Evolutionary conservation across 2,329 filamentous ascomycete genomes (phyloP), one percentile per base, ranked within the genome.

Genomic region (Diplodia seriata): DNA sequence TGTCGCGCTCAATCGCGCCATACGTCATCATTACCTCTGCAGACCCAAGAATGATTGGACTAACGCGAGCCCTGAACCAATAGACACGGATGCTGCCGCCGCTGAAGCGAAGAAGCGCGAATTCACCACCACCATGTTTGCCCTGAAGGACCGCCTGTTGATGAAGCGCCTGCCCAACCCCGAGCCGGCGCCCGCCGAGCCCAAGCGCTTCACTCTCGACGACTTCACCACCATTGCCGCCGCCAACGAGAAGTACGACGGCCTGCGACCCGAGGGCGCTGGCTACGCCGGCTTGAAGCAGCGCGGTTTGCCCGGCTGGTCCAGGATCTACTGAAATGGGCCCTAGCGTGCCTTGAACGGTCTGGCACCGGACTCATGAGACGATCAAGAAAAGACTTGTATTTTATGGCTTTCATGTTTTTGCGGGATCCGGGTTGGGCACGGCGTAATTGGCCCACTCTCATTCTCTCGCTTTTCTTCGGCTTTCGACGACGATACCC

Each of bases 191-290:
- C 33, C 33, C 1, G 43, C 59, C 20, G 59, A 63, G 12, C 59
- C 59, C 9, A 63, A 51, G 31, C 59, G 59, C n/a, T 63, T 63
- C 31, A 51, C 59, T 14, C 59, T 63, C 9, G 59, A 63, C 12
- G 59, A 63, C 47, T 63, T 63, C 40, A 63, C 59, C 59, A 63
- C 59, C 59, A 63, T 63, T 12, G 59, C 59, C 12, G 59, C 59
- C n/a, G 59, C 59, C 43, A 43, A 49, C n/a, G 59, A 63, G 29
- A 50, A 51, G 47, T 63, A 63, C 59, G 59, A 63, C 20, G 59
- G 59, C 43, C 31, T 63, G 11, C 26, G 47, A 4, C 59, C 59
- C 7, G 59, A 63, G 40, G 59, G 59, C 31, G 59, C 59, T 5
- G 59, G 59, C n/a, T 63, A 38, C 59, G 59, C 40, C 12, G 59